Conservation (phyloP, 805 yeast species). For the Lachancea meyersii region DNA sequence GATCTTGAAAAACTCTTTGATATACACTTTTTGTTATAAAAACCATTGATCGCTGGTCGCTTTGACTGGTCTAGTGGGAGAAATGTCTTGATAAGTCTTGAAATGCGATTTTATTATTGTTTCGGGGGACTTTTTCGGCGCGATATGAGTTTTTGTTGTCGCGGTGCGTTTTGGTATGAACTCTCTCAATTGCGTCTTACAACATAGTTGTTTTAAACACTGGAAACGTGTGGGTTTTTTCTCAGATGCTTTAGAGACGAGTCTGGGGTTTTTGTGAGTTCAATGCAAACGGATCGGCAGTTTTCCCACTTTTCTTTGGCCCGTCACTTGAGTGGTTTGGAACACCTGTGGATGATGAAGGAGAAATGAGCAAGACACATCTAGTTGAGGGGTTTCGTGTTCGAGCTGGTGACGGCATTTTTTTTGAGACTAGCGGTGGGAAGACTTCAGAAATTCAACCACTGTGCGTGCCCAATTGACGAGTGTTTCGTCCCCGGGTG, state of each 20-base stretch:
- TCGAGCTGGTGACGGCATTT: no score
- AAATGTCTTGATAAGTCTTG: neutral
- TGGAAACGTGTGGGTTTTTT: neutral
- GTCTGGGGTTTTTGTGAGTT: no score
- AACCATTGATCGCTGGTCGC: conserved; percentile 3
- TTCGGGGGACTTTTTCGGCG: neutral
- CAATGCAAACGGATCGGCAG: no score
- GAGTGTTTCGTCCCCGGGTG: conserved; percentile 12
- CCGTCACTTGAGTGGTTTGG: no score
- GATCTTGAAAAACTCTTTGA: no score
- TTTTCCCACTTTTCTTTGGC: no score
- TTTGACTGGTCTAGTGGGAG: neutral
- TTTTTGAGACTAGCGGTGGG: no score
- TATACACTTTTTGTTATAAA: neutral
- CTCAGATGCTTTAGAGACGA: neutral
- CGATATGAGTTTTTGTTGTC: neutral
- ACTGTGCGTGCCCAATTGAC: conserved; percentile 7
- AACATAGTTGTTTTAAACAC: neutral
- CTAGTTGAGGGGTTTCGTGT: no score
- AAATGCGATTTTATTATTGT: neutral
- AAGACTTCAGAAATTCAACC: neutral
- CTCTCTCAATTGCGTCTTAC: conserved; percentile 5
- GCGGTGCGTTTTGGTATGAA: neutral
- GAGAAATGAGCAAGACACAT: no score
- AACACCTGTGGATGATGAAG: no score